A percentile compares a stretch with the other conserved stretches of the same genome.
Conservation (phyloP, 805 yeast species). For the Yarrowia sp. region DNA sequence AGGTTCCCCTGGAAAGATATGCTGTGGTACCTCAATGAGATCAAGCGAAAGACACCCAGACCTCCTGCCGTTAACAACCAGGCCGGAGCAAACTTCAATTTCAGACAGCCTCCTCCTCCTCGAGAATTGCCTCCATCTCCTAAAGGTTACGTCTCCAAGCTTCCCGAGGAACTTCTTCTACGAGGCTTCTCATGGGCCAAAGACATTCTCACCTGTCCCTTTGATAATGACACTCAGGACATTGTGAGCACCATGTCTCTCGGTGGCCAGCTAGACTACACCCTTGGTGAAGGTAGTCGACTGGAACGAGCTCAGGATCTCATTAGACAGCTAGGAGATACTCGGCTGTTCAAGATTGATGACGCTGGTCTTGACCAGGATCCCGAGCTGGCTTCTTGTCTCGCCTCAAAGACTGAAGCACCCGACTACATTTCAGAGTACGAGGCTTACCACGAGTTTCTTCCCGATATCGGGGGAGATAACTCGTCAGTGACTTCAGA, state of each 20-base stretch:
- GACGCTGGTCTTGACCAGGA: slow-evolving; percentile 12
- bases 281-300: slow-evolving; percentile 16
- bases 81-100: neutral
- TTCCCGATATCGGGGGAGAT: slow-evolving; percentile 23
- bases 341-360: slow-evolving; percentile 2
- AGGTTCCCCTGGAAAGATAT: slow-evolving; percentile 37
- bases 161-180: slow-evolving; percentile 26
- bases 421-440: slow-evolving; percentile 24
- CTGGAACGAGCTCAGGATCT: slow-evolving; percentile 28
- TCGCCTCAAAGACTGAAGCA: neutral
- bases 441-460: slow-evolving; percentile 27
- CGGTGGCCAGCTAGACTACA: slow-evolving; percentile 24
- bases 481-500: slow-evolving; percentile 10
- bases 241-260: slow-evolving; percentile 28
- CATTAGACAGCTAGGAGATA: slow-evolving; percentile 3
- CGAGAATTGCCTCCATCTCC: neutral
- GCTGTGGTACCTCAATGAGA: slow-evolving; percentile 29
- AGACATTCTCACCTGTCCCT: neutral
- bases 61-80: neutral
- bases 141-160: slow-evolving; percentile 23
- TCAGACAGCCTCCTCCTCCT: slow-evolving; percentile 7
- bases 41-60: neutral
- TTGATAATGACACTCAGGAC: slow-evolving; percentile 25
- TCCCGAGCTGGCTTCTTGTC: slow-evolving; percentile 7
- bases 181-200: slow-evolving; percentile 36